These are phyloP conservation scores for Areca catechu DNA, from an alignment of 176 grass and related monocot species.

Conservation along the genomic window DNA sequence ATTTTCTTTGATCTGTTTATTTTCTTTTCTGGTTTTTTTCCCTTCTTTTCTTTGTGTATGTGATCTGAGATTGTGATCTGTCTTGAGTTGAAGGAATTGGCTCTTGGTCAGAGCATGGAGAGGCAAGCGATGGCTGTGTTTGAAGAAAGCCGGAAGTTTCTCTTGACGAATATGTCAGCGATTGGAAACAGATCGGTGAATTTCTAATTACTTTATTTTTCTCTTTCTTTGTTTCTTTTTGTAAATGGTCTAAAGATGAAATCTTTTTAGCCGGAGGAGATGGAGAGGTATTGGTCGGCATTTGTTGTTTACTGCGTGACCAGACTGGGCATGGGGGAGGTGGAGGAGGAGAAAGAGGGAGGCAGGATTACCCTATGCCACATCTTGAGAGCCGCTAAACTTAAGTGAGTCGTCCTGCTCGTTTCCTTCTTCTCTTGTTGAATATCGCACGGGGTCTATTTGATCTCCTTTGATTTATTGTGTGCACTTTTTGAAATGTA, in stretches of 20 bases:
- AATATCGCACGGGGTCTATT: no score
- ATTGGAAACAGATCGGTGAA: conserved; percentile 51
- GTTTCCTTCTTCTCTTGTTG: conserved; percentile 1
- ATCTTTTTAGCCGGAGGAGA: conserved; percentile 47
- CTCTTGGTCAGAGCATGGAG: conserved; percentile 25
- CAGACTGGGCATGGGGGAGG: conserved; percentile 35
- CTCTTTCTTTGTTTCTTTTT: neutral
- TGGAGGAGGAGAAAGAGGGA: conserved; percentile 29
- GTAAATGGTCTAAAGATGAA: conserved; percentile 16
- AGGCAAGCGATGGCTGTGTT: conserved; percentile 40
- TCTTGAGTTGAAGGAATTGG: conserved; percentile 33
- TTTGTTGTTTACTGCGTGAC: conserved; percentile 60
- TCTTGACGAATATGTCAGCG: conserved; percentile 23
- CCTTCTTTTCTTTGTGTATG: conserved; percentile 2
- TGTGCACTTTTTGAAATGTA: conserved; percentile 22
- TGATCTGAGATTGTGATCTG: conserved; percentile 5
- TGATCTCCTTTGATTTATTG: no score
- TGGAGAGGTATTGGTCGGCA: conserved; percentile 48
- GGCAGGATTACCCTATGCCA: conserved; percentile 35
- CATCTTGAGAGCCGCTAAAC: conserved; percentile 50
- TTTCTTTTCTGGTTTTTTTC: conserved; percentile 2
- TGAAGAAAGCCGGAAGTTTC: conserved; percentile 37
- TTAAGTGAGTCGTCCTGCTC: conserved; percentile 40
- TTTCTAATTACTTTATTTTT: conserved; percentile 2
- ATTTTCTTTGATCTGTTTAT: neutral